Percentiles rank a stretch among this genome's conserved stretches.
These are phyloP conservation scores for Penicillium cinerascens DNA, from an alignment of 495 filamentous ascomycete species.

Conservation along the genomic window DNA sequence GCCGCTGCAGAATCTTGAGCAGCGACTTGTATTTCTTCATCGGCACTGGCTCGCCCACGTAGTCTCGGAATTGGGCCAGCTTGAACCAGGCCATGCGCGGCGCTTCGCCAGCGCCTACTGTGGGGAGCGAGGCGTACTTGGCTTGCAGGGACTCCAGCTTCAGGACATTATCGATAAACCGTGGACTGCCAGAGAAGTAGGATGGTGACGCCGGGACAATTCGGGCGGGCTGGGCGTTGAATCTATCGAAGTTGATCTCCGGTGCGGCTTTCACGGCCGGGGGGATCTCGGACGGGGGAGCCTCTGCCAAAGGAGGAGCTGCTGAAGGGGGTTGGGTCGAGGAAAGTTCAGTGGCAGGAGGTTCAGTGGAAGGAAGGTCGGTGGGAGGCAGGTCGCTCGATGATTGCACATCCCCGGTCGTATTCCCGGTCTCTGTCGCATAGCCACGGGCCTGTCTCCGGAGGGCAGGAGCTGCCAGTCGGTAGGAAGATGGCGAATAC, in stretches of 20 bases:
- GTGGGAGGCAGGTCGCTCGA: background rate
- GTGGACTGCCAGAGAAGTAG: constrained; percentile 85
- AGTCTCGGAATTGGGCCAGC: constrained; percentile 67
- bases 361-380: background rate
- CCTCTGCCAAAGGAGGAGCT: constrained; percentile 2
- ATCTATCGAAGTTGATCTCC: constrained; percentile 40
- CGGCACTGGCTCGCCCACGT: constrained; percentile 72
- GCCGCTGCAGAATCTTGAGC: constrained; percentile 66
- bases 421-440: constrained; percentile 21
- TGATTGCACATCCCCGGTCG: background rate
- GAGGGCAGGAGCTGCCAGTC: constrained; percentile 6
- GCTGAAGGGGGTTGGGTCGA: background rate
- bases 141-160: constrained; percentile 64
- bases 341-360: background rate
- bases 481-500: constrained; percentile 15
- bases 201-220: constrained; percentile 80
- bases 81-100: constrained; percentile 84
- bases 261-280: constrained; percentile 34
- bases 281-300: background rate
- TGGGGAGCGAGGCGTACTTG: constrained; percentile 68
- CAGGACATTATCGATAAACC: constrained; percentile 83
- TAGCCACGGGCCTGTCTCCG: constrained; percentile 24
- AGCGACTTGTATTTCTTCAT: constrained; percentile 75
- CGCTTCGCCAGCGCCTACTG: constrained; percentile 56
- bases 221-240: constrained; percentile 50